phyloP scores from a whole-genome alignment of 345 rosid genomes.

The Eucalyptus victrix region DNA sequence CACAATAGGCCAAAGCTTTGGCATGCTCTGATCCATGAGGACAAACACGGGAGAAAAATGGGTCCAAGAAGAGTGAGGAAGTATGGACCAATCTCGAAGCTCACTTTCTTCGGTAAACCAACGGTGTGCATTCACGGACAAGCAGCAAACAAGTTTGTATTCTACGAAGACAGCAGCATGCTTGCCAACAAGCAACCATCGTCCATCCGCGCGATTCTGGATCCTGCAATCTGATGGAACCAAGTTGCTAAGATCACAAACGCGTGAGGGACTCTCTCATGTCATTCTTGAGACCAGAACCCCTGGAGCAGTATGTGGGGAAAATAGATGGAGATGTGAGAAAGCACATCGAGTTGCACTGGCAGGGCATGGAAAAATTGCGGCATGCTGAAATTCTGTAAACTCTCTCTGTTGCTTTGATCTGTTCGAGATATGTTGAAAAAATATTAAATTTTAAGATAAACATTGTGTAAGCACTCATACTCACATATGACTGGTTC shows the following conservation, averaged over 20 bases:
- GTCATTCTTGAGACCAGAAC: constrained; percentile 38
- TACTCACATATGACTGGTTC: background rate
- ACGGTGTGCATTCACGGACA: constrained; percentile 21
- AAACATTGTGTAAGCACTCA: background rate
- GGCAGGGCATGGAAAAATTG: background rate
- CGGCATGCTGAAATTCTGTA: background rate
- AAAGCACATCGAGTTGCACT: constrained; percentile 18
- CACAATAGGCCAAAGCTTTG: constrained; percentile 32
- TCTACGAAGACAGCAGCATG: constrained; percentile 9
- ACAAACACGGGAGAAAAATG: constrained; percentile 36
- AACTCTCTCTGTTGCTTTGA: background rate
- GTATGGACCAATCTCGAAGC: constrained; percentile 33
- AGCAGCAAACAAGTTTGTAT: constrained; percentile 38
- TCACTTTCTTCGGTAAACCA: constrained; percentile 32
- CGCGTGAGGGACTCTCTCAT: constrained; percentile 23
- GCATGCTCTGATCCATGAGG: constrained; percentile 25
- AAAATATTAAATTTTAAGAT: background rate
- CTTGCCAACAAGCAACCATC: constrained; percentile 14
- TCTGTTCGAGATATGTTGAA: background rate
- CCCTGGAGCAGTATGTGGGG: constrained; percentile 32
- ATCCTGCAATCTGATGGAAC: constrained; percentile 4
- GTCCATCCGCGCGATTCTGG: background rate
- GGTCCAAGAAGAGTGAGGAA: constrained; percentile 16
- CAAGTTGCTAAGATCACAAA: constrained; percentile 28
- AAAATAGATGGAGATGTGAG: constrained; percentile 43